These are phyloP conservation scores for Blastocystis sp. DNA, from an alignment of 352 stramenopile genomes.

Conservation along the genomic window DNA sequence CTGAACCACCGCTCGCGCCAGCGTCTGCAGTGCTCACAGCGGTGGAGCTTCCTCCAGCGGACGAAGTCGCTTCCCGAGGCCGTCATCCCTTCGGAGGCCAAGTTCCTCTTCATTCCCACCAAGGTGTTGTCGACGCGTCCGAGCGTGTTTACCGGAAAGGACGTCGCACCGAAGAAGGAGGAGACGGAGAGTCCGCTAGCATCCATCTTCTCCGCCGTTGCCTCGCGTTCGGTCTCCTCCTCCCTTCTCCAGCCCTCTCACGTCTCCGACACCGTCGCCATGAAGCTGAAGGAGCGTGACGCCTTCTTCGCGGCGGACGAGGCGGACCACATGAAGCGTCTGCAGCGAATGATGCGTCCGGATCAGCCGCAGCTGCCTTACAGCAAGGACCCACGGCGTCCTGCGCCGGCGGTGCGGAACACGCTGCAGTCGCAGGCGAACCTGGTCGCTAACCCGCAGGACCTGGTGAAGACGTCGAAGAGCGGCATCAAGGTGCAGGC, in stretches of 20 bases:
- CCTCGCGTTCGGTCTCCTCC: neutral
- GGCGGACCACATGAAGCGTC: neutral
- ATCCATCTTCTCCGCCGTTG: neutral
- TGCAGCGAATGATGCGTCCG: slow-evolving; percentile 20
- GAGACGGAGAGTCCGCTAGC: neutral
- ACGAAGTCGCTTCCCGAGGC: neutral
- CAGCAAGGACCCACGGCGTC: neutral
- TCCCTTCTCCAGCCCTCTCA: neutral
- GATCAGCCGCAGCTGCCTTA: neutral
- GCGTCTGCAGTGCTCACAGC: neutral
- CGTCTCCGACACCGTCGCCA: neutral
- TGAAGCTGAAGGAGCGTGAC: slow-evolving; percentile 28
- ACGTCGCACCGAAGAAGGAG: neutral
- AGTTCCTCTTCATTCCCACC: neutral
- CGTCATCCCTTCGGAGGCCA: neutral
- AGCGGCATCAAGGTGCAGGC: neutral
- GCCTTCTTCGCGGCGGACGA: neutral
- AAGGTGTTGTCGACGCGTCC: neutral
- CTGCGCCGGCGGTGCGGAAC: neutral
- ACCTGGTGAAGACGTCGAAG: neutral
- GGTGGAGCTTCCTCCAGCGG: neutral
- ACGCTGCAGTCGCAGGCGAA: neutral
- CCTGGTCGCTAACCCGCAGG: neutral
- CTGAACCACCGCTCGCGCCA: neutral
- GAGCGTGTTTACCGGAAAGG: neutral